Conservation (phyloP, 2,329 filamentous ascomycete genomes). For the Calonectria henricotiae region DNA sequence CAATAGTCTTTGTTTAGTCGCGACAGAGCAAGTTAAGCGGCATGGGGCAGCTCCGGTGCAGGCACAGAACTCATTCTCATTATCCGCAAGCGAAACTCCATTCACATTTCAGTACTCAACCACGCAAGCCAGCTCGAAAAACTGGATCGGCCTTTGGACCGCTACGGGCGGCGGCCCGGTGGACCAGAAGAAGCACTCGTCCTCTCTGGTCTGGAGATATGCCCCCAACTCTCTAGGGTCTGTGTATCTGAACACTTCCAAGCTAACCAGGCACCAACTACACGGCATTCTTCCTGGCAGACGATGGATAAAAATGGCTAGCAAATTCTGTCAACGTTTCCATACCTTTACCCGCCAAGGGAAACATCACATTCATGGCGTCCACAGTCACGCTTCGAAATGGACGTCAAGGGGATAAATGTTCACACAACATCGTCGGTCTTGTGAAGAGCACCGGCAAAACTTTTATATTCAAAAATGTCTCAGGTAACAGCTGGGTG, state of each 20-base stretch:
- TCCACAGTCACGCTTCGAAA: slow-evolving; percentile 56
- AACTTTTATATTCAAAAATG: slow-evolving; percentile 52
- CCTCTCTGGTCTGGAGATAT: slow-evolving; percentile 57
- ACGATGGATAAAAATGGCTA: slow-evolving; percentile 58
- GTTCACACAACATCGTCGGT: slow-evolving; percentile 55
- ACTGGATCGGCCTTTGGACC: slow-evolving; percentile 61
- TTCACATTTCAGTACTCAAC: slow-evolving; percentile 59
- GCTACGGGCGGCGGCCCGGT: slow-evolving; percentile 57
- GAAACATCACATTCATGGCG: slow-evolving; percentile 54
- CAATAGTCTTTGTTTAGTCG: too few species aligned
- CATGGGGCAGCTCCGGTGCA: background rate
- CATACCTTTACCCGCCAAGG: slow-evolving; percentile 43
- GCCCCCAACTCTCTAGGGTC: slow-evolving; percentile 52
- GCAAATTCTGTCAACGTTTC: slow-evolving; percentile 55
- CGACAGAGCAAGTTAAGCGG: too few species aligned
- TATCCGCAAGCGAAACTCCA: background rate
- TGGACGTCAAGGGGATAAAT: slow-evolving; percentile 56
- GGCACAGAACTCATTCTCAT: slow-evolving; percentile 7
- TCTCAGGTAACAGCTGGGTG: slow-evolving; percentile 55
- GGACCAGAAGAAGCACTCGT: slow-evolving; percentile 51
- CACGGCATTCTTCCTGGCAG: slow-evolving; percentile 58
- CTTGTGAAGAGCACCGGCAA: slow-evolving; percentile 54
- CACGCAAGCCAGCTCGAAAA: slow-evolving; percentile 48
- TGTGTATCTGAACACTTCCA: slow-evolving; percentile 48
- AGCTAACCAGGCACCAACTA: slow-evolving; percentile 55